A percentile compares a stretch with the other conserved stretches of the same genome.
Evolutionary conservation across 2,329 filamentous ascomycete species (phyloP).

Genomic region (Fusarium sp.): DNA sequence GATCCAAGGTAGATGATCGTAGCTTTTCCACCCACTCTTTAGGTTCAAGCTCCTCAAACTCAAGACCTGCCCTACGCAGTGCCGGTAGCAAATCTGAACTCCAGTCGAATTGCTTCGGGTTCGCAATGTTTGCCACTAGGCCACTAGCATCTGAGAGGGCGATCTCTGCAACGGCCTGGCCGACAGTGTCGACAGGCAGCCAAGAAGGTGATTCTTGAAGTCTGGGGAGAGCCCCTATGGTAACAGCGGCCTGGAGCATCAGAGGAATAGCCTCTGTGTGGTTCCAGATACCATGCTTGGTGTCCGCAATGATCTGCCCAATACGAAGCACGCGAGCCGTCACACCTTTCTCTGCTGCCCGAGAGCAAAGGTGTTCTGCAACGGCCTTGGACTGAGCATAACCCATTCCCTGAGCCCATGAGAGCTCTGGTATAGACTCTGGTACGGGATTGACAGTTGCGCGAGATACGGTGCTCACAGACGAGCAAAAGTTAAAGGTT

Average conservation of each 20-base stretch:
- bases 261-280: conserved; percentile 66
- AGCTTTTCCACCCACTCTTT: conserved; percentile 61
- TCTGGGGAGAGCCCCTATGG: conserved; percentile 62
- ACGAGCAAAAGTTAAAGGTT: conserved; percentile 67
- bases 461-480: conserved; percentile 60
- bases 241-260: conserved; percentile 63
- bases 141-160: conserved; percentile 47
- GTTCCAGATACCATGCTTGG: conserved; percentile 64
- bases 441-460: conserved; percentile 55
- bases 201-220: conserved; percentile 62
- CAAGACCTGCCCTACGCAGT: conserved; percentile 59
- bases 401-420: conserved; percentile 60
- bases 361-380: conserved; percentile 55
- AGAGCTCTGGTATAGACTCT: conserved; percentile 54
- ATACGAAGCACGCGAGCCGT: conserved; percentile 59
- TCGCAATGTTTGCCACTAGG: conserved; percentile 65
- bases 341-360: conserved; percentile 54
- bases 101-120: conserved; percentile 65
- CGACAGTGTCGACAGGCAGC: conserved; percentile 62
- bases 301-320: conserved; percentile 67
- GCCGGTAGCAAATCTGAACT: conserved; percentile 65
- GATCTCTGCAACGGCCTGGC: conserved; percentile 57
- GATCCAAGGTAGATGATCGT: conserved; percentile 60
- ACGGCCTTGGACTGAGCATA: conserved; percentile 61
- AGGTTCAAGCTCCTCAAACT: conserved; percentile 60